Base-by-base conservation (phyloP, 1,284 basidiomycete species). In the Lignosus rhinocerotis region DNA sequence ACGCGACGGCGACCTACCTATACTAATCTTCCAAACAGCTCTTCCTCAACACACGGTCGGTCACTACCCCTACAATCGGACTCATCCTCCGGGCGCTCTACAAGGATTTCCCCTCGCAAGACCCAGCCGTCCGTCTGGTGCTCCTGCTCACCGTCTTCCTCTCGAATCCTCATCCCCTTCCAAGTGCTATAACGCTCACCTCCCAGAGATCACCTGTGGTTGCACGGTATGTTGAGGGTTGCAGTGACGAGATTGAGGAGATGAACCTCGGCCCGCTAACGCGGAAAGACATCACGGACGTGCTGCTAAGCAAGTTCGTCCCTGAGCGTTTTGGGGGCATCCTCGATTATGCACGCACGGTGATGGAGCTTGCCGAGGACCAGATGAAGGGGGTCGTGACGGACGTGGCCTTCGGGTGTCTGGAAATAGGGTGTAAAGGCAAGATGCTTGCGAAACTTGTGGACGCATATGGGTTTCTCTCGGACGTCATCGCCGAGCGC, bases 391-490 rank as follows among this genome's bases (percentile, higher is more conserved):
- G 68, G 12, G 68, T 89, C 30, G 73, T 83, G 10, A 74, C 78
- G 61, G 83, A 87, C 31, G 81, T 87, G 42, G 79, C 81, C 6
- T 67, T 76, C 42, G 78, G 75, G 57, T 86, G 82, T 65, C 72
- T 90, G 53, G 84, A 84, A 68, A 77, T 87, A 49, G 80, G 81
- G 32, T 85, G 84, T 78, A 88, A 89, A 83, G 88, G 88, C 19
- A 86, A 83, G 71, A 82, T 87, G 62, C 69, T 90, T 53, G 79
- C 80, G 66, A 80, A 76, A 61, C 74, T 90, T 31, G 75, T 76
- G 17, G 81, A 85, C 3, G 67, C 68, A 7, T 79, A 78, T 62
- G 72, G 76, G 7, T 71, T 58, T 43, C 69, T 87, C 36, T 73
- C 75, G 32, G 70, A 76, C 6, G 63, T 67, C 9, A 74, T 90